Conservation (phyloP, 345 rosid species). For the Passiflora organensis region DNA sequence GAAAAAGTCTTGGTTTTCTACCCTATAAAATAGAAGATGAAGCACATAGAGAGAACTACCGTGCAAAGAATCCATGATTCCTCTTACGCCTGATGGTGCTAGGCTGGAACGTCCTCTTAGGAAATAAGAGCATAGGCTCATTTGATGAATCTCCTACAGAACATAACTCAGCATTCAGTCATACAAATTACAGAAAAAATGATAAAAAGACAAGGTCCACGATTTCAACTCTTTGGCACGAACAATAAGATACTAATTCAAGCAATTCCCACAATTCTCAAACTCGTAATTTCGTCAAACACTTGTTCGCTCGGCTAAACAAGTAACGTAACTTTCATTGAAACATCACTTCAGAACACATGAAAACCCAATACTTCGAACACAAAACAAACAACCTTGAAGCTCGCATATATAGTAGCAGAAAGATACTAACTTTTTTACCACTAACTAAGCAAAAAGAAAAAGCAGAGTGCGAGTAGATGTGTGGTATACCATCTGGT, state of each 20-base stretch:
- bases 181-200: background rate
- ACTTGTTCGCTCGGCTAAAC: background rate
- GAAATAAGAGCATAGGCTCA: conserved; percentile 68
- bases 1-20: no score
- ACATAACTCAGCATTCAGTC: conserved; percentile 6
- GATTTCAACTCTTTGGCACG: background rate
- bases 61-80: conserved; percentile 84
- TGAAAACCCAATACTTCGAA: background rate
- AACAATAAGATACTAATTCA: no score
- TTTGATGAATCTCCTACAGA: conserved; percentile 54
- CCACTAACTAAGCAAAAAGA: background rate
- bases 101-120: conserved; percentile 90
- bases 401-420: background rate
- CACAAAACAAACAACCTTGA: background rate
- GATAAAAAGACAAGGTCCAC: background rate
- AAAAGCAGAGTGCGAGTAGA: background rate
- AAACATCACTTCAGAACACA: background rate
- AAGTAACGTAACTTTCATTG: background rate
- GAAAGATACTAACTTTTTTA: background rate
- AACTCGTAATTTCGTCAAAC: background rate
- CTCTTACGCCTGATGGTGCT: conserved; percentile 81
- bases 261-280: background rate
- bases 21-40: background rate
- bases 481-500: conserved; percentile 56
- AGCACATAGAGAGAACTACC: conserved; percentile 42